Evolutionary conservation across 139 green algal species (phyloP), one percentile per base, ranked within the genome.

Genomic region (Zygnema cylindricum): DNA sequence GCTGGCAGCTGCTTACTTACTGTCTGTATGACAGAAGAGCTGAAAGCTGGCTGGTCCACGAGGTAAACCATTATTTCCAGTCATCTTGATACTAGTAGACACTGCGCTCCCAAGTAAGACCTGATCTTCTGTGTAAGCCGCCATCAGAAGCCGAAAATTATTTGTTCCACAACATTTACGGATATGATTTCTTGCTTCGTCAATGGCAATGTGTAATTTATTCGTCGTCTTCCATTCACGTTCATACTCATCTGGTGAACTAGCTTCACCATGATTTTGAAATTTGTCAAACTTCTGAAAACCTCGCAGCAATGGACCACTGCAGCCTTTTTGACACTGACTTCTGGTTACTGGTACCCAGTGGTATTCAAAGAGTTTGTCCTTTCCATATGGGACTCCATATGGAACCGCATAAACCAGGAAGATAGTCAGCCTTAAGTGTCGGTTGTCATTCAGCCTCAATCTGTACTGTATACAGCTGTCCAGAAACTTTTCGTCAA

Each of bases 1-100:
- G n/a, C n/a, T n/a, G n/a, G n/a, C n/a, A n/a, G n/a, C n/a, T n/a
- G n/a, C n/a, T n/a, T n/a, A n/a, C 71, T 16, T 11, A 87, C 81
- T 54, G 38, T 23, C 30, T 69, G 77, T 42, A 2, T 63, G 30
- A 69, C 81, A 87, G 43, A 32, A 36, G 30, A 87, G 25, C 23
- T 87, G 81, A n/a, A 87, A 81, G 42, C 41, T 81, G 3, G 94
- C 94, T 2, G 93, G 92, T 42, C 94, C 94, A 1, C 85, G 92
- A 42, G 94, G 94, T 36, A 93, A 92, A 81, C 95, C 94, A 43
- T 96, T 96, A 89, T 96, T 96, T 90, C 92, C 93, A 85, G 95
- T 69, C 49, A 96, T 93, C 1, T 89, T 75, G 49, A 96, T 91
- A 76, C 88, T 92, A 1, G 78, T 79, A 0, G 91, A 95, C 63